Evolutionary conservation across 2,329 filamentous ascomycete species (phyloP), one percentile per base, ranked within the genome.

Genomic region (Beauveria sp.): DNA sequence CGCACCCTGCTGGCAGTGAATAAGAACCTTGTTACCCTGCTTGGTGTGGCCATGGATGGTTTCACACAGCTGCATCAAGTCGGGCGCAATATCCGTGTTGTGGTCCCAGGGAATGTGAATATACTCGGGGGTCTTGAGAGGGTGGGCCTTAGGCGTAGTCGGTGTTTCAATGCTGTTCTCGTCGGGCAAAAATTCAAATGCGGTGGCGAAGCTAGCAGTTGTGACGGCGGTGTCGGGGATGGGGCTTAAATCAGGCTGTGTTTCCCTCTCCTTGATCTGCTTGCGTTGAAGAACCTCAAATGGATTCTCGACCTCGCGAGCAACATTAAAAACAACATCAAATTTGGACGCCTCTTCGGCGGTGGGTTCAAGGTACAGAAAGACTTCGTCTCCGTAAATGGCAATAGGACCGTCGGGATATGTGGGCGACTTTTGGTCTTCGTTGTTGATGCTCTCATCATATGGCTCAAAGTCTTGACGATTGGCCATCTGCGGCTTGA

Each of bases 31-130:
- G 75, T 93, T 93, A 52, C 88, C 87, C 64, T 88, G 81, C 65
- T 82, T 84, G 0, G 88, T 87, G 63, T 86, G 83, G 44, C 85
- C 82, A 64, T 93, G 89, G 63, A 96, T 92, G 5, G 82, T 82
- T 70, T 91, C 87, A 68, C 91, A 92, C 16, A 96, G 79, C 52
- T 78, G 79, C 79, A 90, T 85, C 22, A 94, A 76, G 70, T 94
- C 90, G 5, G 85, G 84, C 1, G 90, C 85, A 66, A 96, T 93
- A 63, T 94, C 89, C 0, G 90, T 93, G 73, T 93, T 92, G 75
- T 94, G 90, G 63, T 94, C 90, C 90, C 90, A 94, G 1, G 85
- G 88, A 68, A 94, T 87, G 70, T 96, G 90, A 18, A 94, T 90
- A 68, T 96, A 96, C 71, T 96, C 90, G 1, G 90, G 90, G 51